Evolutionary conservation across 1,284 basidiomycete genomes (phyloP).

Genomic region (Leccinum huronense): DNA sequence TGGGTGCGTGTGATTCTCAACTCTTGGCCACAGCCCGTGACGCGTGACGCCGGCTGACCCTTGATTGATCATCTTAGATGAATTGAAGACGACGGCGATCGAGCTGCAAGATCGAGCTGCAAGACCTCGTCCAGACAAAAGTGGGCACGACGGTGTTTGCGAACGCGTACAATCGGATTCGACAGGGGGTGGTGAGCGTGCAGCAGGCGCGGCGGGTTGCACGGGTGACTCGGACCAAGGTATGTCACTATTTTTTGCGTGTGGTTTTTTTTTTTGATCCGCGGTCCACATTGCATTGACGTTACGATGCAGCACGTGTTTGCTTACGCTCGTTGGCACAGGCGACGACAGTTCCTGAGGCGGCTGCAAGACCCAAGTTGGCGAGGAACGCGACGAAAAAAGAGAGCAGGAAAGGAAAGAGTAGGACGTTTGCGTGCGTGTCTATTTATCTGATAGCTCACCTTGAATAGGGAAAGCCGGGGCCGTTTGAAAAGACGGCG

Average conservation of each 20-base stretch:
- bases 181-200: slow-evolving; percentile 67
- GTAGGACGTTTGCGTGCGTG: slow-evolving; percentile 56
- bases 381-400: slow-evolving; percentile 71
- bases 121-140: slow-evolving; percentile 84
- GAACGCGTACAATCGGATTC: slow-evolving; percentile 73
- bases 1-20: slow-evolving; percentile 51
- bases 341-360: slow-evolving; percentile 71
- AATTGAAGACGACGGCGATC: slow-evolving; percentile 76
- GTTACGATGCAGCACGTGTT: background rate
- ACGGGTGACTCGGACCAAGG: slow-evolving; percentile 51
- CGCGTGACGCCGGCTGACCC: background rate
- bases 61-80: slow-evolving; percentile 49
- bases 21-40: background rate
- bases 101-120: slow-evolving; percentile 55
- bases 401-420: slow-evolving; percentile 81
- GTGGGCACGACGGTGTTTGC: slow-evolving; percentile 86
- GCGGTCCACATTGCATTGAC: background rate
- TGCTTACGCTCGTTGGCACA: slow-evolving; percentile 22
- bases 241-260: slow-evolving; percentile 22
- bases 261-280: background rate
- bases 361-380: slow-evolving; percentile 72
- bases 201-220: slow-evolving; percentile 73
- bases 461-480: slow-evolving; percentile 37
- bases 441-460: background rate
- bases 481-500: slow-evolving; percentile 41